These are phyloP conservation scores for Lichtheimia ramosa DNA, from an alignment of 371 early-diverging fungal species.

Conservation along the genomic window DNA sequence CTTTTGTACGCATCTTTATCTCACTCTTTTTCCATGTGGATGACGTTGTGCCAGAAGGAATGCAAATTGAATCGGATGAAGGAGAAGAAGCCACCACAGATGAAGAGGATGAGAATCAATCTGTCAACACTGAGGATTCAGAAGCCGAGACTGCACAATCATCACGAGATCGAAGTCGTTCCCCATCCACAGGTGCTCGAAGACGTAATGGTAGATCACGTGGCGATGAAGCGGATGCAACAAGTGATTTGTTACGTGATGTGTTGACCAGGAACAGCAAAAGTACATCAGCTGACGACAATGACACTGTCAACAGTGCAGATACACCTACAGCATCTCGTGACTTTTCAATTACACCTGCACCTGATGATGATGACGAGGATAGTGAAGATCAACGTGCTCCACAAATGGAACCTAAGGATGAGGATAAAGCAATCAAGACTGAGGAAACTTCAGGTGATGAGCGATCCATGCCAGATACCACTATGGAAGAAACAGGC, in stretches of 20 bases:
- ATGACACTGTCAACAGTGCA: conserved; percentile 7
- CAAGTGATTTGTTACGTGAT: conserved; percentile 41
- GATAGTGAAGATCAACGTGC: background rate
- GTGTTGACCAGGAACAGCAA: conserved; percentile 35
- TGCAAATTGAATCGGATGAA: conserved; percentile 25
- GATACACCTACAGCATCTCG: conserved; percentile 18
- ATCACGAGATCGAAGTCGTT: conserved; percentile 26
- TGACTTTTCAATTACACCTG: conserved; percentile 9
- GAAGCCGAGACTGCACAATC: conserved; percentile 34
- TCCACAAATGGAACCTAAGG: background rate
- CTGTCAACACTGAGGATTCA: conserved; percentile 39
- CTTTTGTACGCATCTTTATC: conserved; percentile 71
- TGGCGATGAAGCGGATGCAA: conserved; percentile 38
- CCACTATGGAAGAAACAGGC: conserved; percentile 13
- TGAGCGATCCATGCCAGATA: conserved; percentile 1
- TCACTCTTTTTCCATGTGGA: conserved; percentile 69
- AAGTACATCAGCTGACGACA: conserved; percentile 8
- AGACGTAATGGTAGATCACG: conserved; percentile 26
- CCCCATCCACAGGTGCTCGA: conserved; percentile 15
- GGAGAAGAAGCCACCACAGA: conserved; percentile 31
- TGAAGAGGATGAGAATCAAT: conserved; percentile 37
- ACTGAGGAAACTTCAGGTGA: conserved; percentile 25
- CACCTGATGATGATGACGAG: conserved; percentile 11
- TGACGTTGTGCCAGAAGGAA: conserved; percentile 29
- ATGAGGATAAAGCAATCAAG: conserved; percentile 18